A percentile compares a stretch with the other conserved stretches of the same genome.
Evolutionary conservation across 176 grass and related monocot species (phyloP).

Genomic region (Canna indica): DNA sequence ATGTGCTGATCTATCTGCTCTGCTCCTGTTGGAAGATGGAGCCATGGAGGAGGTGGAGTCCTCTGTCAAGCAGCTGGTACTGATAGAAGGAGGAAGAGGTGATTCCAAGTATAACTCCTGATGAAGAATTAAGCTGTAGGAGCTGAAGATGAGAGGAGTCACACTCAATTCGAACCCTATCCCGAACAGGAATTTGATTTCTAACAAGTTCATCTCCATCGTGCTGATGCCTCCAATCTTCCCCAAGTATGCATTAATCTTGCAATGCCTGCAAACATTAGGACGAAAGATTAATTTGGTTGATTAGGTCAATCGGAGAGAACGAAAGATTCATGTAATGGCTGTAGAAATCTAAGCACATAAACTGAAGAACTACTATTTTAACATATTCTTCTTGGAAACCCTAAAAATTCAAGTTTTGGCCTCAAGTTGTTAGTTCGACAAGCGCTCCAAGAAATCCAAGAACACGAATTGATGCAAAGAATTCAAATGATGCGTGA

Average conservation of each 20-base stretch:
- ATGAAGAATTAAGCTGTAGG: conserved; percentile 50
- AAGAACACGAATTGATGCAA: neutral
- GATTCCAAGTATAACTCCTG: conserved; percentile 23
- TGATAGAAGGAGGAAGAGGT: conserved; percentile 1
- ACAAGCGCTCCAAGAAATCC: neutral
- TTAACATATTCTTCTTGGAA: too few relatives aligned
- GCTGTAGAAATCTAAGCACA: too few relatives aligned
- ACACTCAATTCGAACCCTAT: conserved; percentile 61
- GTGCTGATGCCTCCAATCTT: conserved; percentile 46
- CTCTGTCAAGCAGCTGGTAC: too few relatives aligned
- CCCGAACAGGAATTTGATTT: conserved; percentile 58
- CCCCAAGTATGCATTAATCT: conserved; percentile 70
- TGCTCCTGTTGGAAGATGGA: too few relatives aligned
- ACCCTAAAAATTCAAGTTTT: too few relatives aligned
- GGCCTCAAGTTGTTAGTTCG: too few relatives aligned
- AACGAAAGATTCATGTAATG: neutral
- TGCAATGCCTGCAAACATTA: conserved; percentile 38
- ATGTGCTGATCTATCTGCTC: too few relatives aligned
- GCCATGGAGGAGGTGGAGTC: neutral
- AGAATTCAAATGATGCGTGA: neutral
- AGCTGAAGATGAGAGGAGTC: conserved; percentile 38
- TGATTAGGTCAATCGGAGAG: neutral
- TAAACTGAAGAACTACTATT: too few relatives aligned
- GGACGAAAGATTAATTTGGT: neutral
- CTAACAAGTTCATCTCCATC: conserved; percentile 62